phyloP scores from a whole-genome alignment of 2,329 filamentous ascomycete genomes.

The Ascochyta viciae-villosae region DNA sequence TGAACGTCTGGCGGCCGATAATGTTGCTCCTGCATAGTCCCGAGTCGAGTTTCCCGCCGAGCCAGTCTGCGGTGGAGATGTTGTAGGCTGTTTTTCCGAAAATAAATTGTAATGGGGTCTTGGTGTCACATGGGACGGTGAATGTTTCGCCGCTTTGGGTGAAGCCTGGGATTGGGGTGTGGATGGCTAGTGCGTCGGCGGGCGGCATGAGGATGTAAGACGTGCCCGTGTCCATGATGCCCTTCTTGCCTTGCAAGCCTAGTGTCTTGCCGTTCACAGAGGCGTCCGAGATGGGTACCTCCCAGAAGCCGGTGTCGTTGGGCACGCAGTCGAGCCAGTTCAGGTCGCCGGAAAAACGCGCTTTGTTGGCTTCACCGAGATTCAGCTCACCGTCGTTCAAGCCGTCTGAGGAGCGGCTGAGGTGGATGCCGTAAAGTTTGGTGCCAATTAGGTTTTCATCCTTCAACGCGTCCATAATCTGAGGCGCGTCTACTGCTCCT shows the following conservation, averaged over 20 bases:
- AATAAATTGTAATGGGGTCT: conserved; percentile 65
- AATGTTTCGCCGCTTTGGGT: conserved; percentile 67
- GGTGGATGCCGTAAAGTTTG: conserved; percentile 74
- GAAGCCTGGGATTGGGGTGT: conserved; percentile 71
- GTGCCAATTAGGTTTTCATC: conserved; percentile 63
- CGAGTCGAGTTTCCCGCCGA: conserved; percentile 56
- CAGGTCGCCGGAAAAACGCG: conserved; percentile 72
- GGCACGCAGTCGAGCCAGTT: conserved; percentile 66
- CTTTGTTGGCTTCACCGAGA: conserved; percentile 73
- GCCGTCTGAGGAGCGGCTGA: conserved; percentile 72
- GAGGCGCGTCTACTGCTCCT: conserved; percentile 60
- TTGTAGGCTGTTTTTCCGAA: conserved; percentile 73
- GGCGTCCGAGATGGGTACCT: conserved; percentile 72
- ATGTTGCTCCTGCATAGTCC: conserved; percentile 71
- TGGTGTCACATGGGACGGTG: conserved; percentile 75
- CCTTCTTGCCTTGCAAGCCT: conserved; percentile 59
- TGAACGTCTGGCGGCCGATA: conserved; percentile 73
- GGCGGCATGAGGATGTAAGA: conserved; percentile 78
- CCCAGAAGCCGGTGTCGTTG: conserved; percentile 69
- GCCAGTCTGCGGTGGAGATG: conserved; percentile 75
- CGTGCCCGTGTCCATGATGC: conserved; percentile 85
- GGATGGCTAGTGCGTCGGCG: conserved; percentile 70
- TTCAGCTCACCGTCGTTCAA: conserved; percentile 76
- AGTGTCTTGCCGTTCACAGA: conserved; percentile 64
- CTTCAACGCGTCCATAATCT: conserved; percentile 70